Conservation (phyloP, 2,329 filamentous ascomycete genomes). For the Xylariales sp. region DNA sequence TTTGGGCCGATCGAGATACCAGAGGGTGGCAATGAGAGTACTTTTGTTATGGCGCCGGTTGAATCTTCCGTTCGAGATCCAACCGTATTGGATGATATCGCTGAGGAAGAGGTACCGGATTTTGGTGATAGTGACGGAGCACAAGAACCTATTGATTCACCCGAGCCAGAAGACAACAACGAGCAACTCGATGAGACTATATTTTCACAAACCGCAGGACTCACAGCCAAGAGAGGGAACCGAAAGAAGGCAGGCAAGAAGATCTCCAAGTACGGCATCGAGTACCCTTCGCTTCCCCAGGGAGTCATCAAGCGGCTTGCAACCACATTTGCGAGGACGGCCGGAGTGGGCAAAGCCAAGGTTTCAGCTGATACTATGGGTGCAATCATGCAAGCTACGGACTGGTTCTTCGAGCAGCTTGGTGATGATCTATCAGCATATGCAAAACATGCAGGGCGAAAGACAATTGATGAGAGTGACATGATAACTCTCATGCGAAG, state of each 20-base stretch:
- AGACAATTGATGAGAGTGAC: slow-evolving; percentile 81
- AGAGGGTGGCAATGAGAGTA: slow-evolving; percentile 44
- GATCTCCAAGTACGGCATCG: slow-evolving; percentile 66
- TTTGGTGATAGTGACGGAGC: slow-evolving; percentile 17
- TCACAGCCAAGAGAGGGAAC: slow-evolving; percentile 17
- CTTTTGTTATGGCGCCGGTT: slow-evolving; percentile 41
- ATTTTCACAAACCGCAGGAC: slow-evolving; percentile 12
- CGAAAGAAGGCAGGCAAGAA: slow-evolving; percentile 44
- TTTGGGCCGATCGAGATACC: slow-evolving; percentile 47
- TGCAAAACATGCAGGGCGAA: slow-evolving; percentile 75
- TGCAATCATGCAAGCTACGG: slow-evolving; percentile 73
- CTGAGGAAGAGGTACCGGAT: slow-evolving; percentile 9
- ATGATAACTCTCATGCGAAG: slow-evolving; percentile 77
- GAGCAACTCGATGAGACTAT: slow-evolving; percentile 15
- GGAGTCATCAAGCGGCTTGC: slow-evolving; percentile 70
- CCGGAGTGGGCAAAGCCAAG: slow-evolving; percentile 61
- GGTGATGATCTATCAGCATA: slow-evolving; percentile 76
- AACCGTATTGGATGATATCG: slow-evolving; percentile 2
- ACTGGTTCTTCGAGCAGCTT: slow-evolving; percentile 89
- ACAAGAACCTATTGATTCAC: slow-evolving; percentile 19
- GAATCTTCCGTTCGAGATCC: slow-evolving; percentile 14
- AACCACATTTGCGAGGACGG: slow-evolving; percentile 64
- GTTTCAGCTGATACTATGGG: slow-evolving; percentile 69
- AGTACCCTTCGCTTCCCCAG: slow-evolving; percentile 69
- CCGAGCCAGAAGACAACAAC: slow-evolving; percentile 21